Evolutionary conservation across 2,329 filamentous ascomycete species (phyloP).

Genomic region (Parastagonospora avenae): DNA sequence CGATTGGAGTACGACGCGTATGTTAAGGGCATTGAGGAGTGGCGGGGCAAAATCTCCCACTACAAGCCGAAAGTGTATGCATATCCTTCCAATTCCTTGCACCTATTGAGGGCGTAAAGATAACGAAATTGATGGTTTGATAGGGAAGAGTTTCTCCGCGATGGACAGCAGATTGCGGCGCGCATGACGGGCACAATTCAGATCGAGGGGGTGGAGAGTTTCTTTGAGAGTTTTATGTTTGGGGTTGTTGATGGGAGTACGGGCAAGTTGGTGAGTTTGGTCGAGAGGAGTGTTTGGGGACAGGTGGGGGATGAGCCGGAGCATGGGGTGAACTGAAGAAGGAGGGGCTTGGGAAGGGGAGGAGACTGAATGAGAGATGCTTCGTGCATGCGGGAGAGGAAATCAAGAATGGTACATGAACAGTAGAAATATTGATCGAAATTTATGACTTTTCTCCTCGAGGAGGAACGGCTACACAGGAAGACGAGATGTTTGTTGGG

Average conservation of each 20-base stretch:
- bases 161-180: conserved; percentile 37
- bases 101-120: too few species aligned
- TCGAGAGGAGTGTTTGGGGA: conserved; percentile 36
- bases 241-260: conserved; percentile 30
- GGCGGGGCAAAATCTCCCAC: conserved; percentile 32
- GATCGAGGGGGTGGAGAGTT: conserved; percentile 22
- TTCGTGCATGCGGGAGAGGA: not conserved
- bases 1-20: conserved; percentile 19
- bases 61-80: conserved; percentile 34
- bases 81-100: not conserved
- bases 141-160: conserved; percentile 37
- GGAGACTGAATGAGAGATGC: not conserved
- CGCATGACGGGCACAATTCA: conserved; percentile 39
- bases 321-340: not conserved
- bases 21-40: conserved; percentile 29
- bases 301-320: conserved; percentile 7
- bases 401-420: too few species aligned
- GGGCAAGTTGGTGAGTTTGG: conserved; percentile 34
- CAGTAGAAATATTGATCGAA: too few species aligned
- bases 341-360: not conserved
- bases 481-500: too few species aligned
- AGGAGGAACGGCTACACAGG: too few species aligned
- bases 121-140: too few species aligned
- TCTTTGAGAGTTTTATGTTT: conserved; percentile 41
- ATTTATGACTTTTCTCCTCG: too few species aligned